phyloP scores from a whole-genome alignment of 108 stramenopile genomes.

The Epithemia pelagica region DNA sequence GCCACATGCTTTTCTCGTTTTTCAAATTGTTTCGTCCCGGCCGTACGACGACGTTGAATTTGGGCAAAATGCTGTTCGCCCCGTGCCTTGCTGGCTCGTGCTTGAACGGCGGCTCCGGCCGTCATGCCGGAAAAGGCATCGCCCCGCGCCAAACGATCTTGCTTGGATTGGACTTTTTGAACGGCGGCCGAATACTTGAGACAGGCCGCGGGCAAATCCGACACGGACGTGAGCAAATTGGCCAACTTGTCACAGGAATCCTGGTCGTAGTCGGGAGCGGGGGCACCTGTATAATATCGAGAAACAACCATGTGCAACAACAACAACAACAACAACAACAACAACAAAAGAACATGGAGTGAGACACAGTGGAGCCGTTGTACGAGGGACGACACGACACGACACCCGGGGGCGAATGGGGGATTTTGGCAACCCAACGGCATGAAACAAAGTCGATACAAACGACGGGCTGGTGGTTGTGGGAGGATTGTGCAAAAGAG shows the following conservation, averaged over 20 bases:
- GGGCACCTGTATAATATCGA: too few relatives aligned
- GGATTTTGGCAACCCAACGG: too few relatives aligned
- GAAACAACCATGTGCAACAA: too few relatives aligned
- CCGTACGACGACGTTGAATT: slow-evolving; percentile 18
- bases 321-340: too few relatives aligned
- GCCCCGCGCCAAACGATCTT: not conserved
- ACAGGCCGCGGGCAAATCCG: slow-evolving; percentile 10
- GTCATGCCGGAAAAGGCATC: slow-evolving; percentile 30
- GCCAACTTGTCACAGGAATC: slow-evolving; percentile 12
- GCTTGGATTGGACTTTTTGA: slow-evolving; percentile 10
- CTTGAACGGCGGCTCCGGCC: slow-evolving; percentile 12
- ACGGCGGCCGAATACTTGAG: slow-evolving; percentile 2
- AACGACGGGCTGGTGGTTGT: too few relatives aligned
- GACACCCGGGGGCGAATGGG: too few relatives aligned
- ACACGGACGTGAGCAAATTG: slow-evolving; percentile 7
- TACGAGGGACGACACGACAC: too few relatives aligned
- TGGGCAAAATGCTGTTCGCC: slow-evolving; percentile 19
- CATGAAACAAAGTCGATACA: too few relatives aligned
- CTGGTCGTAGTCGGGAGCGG: not conserved
- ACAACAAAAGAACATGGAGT: too few relatives aligned
- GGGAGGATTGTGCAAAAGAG: too few relatives aligned
- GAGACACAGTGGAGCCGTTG: too few relatives aligned
- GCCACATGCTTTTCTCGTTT: not conserved
- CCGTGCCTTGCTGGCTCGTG: slow-evolving; percentile 10
- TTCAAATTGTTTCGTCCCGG: slow-evolving; percentile 4